Percentiles rank a stretch among this genome's conserved stretches.
phyloP scores from a whole-genome alignment of 352 stramenopile species.

The Pythium oligandrum region DNA sequence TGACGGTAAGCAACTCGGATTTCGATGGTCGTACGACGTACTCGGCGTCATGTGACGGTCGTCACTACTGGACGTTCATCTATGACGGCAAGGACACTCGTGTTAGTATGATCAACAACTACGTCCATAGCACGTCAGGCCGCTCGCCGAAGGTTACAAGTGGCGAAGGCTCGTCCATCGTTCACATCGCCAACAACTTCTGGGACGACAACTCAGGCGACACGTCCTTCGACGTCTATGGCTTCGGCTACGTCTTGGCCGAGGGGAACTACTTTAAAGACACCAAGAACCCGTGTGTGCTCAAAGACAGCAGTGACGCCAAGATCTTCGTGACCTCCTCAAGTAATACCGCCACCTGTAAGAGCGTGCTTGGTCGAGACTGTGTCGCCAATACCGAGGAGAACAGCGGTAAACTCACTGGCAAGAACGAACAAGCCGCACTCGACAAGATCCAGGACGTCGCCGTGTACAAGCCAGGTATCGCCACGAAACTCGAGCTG shows the following conservation, averaged over 20 bases:
- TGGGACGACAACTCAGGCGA: constrained; percentile 19
- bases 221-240: constrained; percentile 12
- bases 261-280: constrained; percentile 20
- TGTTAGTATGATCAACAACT: constrained; percentile 37
- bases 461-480: constrained; percentile 6
- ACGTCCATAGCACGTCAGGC: constrained; percentile 36
- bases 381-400: constrained; percentile 13
- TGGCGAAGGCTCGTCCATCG: constrained; percentile 16
- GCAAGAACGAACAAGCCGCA: constrained; percentile 5
- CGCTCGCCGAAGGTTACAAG: constrained; percentile 35
- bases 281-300: constrained; percentile 8
- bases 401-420: constrained; percentile 9
- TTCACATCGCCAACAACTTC: constrained; percentile 23
- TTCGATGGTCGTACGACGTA: constrained; percentile 42
- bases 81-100: constrained; percentile 25
- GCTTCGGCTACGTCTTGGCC: constrained; percentile 10
- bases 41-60: constrained; percentile 39
- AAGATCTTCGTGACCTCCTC: constrained; percentile 9
- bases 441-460: constrained; percentile 10
- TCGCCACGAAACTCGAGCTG: constrained; percentile 4
- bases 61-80: constrained; percentile 50
- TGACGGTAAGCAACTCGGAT: constrained; percentile 53
- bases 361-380: constrained; percentile 1
- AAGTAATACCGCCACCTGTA: constrained; percentile 5
- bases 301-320: neutral